A percentile compares a stretch with the other conserved stretches of the same genome.
Evolutionary conservation across 2,329 filamentous ascomycete species (phyloP).

Genomic region (Hymenoscyphus linearis): DNA sequence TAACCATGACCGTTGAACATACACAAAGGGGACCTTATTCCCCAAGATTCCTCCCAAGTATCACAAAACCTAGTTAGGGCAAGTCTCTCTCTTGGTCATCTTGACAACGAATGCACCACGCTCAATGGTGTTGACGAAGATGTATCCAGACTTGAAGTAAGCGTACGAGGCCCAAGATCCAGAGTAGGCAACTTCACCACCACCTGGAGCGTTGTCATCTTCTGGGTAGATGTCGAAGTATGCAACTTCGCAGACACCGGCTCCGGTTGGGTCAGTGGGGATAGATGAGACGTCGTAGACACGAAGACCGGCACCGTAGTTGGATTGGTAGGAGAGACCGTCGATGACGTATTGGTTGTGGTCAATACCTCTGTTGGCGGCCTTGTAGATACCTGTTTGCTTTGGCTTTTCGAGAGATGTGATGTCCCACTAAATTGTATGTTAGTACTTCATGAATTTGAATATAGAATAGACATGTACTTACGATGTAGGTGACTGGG

Average conservation of each 20-base stretch:
- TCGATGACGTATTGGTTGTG: conserved; percentile 43
- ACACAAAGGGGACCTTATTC: neutral
- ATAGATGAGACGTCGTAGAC: conserved; percentile 34
- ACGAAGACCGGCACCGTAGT: conserved; percentile 46
- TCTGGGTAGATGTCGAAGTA: conserved; percentile 30
- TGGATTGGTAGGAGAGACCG: conserved; percentile 41
- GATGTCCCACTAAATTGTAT: conserved; percentile 36
- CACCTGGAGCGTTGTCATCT: conserved; percentile 23
- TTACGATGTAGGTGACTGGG: conserved; percentile 44
- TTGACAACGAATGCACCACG: conserved; percentile 30
- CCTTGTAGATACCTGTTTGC: conserved; percentile 39
- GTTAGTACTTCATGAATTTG: neutral
- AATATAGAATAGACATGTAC: neutral
- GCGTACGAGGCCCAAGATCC: conserved; percentile 40
- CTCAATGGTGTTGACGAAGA: conserved; percentile 37
- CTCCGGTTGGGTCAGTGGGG: conserved; percentile 26
- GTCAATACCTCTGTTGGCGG: conserved; percentile 36
- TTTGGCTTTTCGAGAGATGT: conserved; percentile 35
- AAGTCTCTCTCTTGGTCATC: conserved; percentile 6
- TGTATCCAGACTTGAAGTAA: conserved; percentile 36
- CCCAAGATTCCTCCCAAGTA: conserved; percentile 10
- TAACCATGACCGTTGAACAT: neutral
- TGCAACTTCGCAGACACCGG: conserved; percentile 38
- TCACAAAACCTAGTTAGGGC: conserved; percentile 9
- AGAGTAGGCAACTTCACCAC: conserved; percentile 38